These are phyloP conservation scores for Saururus chinensis DNA, from an alignment of 164 flowering plant genomes.

Conservation along the genomic window DNA sequence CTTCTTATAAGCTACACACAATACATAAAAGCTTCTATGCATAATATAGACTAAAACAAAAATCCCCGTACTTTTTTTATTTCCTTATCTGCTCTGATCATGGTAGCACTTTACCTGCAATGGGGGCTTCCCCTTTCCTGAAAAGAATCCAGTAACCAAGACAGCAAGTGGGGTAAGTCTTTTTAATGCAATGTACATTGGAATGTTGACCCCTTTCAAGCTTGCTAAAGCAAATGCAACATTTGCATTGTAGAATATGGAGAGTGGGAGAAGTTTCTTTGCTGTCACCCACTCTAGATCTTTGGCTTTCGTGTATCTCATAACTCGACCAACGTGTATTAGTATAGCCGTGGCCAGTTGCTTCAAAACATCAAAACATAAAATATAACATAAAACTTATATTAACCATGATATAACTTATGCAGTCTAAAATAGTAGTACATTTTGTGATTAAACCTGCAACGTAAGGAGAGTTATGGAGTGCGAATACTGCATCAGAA, in stretches of 20 bases:
- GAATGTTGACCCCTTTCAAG: conserved; percentile 96
- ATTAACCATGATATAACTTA: neutral
- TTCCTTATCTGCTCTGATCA: too few species aligned
- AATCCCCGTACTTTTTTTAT: too few species aligned
- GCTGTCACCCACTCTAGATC: conserved; percentile 50
- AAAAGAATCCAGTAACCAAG: conserved; percentile 68
- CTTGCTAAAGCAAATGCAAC: conserved; percentile 97
- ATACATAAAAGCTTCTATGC: too few species aligned
- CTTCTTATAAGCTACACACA: too few species aligned
- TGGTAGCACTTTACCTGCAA: conserved; percentile 44
- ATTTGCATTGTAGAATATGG: conserved; percentile 90
- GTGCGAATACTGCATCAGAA: conserved; percentile 77
- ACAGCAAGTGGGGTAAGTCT: conserved; percentile 99
- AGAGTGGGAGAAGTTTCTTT: conserved; percentile 67
- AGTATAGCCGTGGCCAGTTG: conserved; percentile 83
- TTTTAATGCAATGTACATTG: conserved; percentile 97
- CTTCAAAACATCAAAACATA: conserved; percentile 22
- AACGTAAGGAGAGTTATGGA: conserved; percentile 91
- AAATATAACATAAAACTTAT: conserved; percentile 2
- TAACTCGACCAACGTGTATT: conserved; percentile 65
- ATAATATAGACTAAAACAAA: too few species aligned
- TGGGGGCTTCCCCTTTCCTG: conserved; percentile 83
- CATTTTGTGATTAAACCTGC: conserved; percentile 49
- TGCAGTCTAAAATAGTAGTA: neutral
- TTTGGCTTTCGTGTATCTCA: conserved; percentile 62